Conservation (phyloP, 768 basidiomycete species). For the Suillus subluteus region DNA sequence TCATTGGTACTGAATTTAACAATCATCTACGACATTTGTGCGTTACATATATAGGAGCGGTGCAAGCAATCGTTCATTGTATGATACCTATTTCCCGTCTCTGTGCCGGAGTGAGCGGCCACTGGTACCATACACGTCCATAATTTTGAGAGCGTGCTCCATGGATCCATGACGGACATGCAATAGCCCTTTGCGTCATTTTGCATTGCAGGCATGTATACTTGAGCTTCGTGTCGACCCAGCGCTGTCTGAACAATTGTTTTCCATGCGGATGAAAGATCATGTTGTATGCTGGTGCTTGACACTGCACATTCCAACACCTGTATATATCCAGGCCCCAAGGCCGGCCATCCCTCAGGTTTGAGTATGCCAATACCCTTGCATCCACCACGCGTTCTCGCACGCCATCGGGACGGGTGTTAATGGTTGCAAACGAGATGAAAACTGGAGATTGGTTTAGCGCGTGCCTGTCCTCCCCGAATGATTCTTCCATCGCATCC, state of each 20-base stretch:
- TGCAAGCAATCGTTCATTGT: too few species aligned
- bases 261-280: background rate
- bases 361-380: background rate
- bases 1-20: too few species aligned
- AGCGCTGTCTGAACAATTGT: background rate
- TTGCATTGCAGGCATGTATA: background rate
- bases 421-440: too few species aligned
- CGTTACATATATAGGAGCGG: too few species aligned
- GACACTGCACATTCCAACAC: background rate
- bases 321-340: conserved; percentile 7
- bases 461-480: conserved; percentile 1
- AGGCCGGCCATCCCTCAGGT: background rate
- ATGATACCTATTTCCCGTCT: too few species aligned
- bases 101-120: too few species aligned
- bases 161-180: background rate
- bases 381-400: too few species aligned
- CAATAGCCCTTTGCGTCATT: background rate
- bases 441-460: background rate
- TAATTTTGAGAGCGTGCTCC: background rate
- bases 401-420: too few species aligned
- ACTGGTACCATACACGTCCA: background rate
- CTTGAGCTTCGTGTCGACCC: background rate
- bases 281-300: background rate
- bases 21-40: too few species aligned
- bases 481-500: background rate